Percentiles rank a stretch among this genome's conserved stretches.
These are phyloP conservation scores for Seiridium unicorne DNA, from an alignment of 2,329 filamentous ascomycete genomes.

Conservation along the genomic window DNA sequence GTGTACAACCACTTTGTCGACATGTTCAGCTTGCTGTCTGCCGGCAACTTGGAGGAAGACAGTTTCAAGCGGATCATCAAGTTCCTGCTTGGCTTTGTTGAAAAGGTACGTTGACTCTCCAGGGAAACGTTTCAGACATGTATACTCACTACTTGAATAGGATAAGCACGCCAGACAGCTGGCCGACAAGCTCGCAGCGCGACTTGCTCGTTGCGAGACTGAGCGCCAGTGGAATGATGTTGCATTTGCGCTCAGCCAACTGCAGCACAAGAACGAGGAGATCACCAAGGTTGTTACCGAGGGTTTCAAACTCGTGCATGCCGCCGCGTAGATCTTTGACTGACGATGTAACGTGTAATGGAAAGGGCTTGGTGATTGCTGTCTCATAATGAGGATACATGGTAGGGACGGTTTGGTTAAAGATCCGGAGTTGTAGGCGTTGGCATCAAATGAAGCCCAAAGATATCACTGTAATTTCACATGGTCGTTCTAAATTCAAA, in stretches of 20 bases:
- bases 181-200: slow-evolving; percentile 85
- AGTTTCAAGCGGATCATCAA: slow-evolving; percentile 83
- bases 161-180: slow-evolving; percentile 97
- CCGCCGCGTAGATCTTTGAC: slow-evolving; percentile 45
- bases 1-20: slow-evolving; percentile 99
- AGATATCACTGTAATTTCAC: not conserved
- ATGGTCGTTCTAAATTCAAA: not conserved
- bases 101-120: slow-evolving; percentile 67
- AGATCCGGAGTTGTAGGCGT: not conserved
- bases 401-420: not conserved
- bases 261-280: slow-evolving; percentile 93
- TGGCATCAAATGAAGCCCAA: not conserved
- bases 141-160: slow-evolving; percentile 42
- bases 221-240: slow-evolving; percentile 98
- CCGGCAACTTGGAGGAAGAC: slow-evolving; percentile 83
- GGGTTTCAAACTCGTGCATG: slow-evolving; percentile 72
- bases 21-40: slow-evolving; percentile 92
- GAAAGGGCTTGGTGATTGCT: not conserved
- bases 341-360: not conserved
- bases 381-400: not conserved
- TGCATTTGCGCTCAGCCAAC: slow-evolving; percentile 81
- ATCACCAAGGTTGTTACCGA: slow-evolving; percentile 74
- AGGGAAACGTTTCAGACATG: not conserved
- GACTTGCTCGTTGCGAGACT: slow-evolving; percentile 80
- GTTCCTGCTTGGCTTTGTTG: slow-evolving; percentile 92